Percentiles rank a stretch among this genome's conserved stretches.
Conservation (phyloP, 106 monocot species). For the Agapanthus africanus region DNA sequence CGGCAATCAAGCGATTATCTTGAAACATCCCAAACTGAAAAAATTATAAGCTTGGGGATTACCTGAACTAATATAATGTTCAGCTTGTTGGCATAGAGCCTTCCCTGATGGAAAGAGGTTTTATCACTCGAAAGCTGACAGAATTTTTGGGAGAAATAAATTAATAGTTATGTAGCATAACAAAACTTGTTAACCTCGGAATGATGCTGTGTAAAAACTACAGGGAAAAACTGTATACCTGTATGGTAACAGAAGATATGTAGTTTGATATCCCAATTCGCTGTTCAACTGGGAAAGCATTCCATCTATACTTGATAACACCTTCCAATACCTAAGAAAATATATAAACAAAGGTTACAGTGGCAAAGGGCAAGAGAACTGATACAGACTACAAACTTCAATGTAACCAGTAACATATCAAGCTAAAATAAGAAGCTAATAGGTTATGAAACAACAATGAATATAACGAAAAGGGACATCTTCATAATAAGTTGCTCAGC, state of each 20-base stretch:
- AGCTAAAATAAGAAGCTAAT: neutral
- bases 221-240: slow-evolving; percentile 32
- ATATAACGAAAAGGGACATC: neutral
- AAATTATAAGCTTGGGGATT: slow-evolving; percentile 3
- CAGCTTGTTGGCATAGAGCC: slow-evolving; percentile 92
- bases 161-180: too few species aligned
- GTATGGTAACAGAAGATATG: slow-evolving; percentile 95
- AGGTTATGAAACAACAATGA: neutral
- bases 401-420: neutral
- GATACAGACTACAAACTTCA: neutral
- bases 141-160: too few species aligned
- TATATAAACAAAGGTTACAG: neutral
- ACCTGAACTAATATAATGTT: slow-evolving; percentile 98
- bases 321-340: slow-evolving; percentile 78
- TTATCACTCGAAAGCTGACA: slow-evolving; percentile 93
- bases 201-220: neutral
- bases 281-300: slow-evolving; percentile 94
- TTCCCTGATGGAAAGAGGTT: slow-evolving; percentile 67
- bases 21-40: neutral
- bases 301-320: slow-evolving; percentile 97
- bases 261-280: slow-evolving; percentile 97
- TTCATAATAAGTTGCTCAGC: neutral
- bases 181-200: too few species aligned
- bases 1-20: neutral
- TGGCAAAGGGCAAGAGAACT: neutral